Percentiles rank a stretch among this genome's conserved stretches.
These are phyloP conservation scores for Yamadazyma mexicana DNA, from an alignment of 1,139 yeast species.

Conservation along the genomic window DNA sequence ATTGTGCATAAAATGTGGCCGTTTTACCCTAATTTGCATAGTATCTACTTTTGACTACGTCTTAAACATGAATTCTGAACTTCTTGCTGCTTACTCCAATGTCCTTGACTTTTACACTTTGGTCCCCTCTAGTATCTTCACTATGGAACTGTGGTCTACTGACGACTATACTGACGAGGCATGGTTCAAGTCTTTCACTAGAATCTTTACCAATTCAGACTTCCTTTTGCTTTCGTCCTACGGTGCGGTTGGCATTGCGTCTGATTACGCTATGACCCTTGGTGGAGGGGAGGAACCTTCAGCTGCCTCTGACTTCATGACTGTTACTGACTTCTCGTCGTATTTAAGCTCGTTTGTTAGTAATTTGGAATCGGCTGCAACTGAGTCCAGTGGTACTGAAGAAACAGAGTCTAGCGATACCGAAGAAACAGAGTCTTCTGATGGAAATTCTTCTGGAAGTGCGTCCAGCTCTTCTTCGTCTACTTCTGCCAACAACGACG, in stretches of 20 bases:
- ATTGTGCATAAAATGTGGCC: too few relatives aligned
- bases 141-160: neutral
- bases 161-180: neutral
- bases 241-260: too few relatives aligned
- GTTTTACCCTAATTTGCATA: too few relatives aligned
- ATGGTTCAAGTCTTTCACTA: conserved; percentile 4
- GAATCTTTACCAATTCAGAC: conserved; percentile 1
- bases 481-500: neutral
- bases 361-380: neutral
- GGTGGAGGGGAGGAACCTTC: too few relatives aligned
- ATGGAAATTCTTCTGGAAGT: too few relatives aligned
- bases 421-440: neutral
- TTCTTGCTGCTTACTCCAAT: neutral
- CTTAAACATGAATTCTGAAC: neutral
- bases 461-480: neutral
- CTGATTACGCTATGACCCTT: too few relatives aligned
- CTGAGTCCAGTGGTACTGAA: neutral
- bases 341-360: too few relatives aligned
- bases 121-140: neutral
- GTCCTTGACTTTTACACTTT: neutral
- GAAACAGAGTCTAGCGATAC: neutral
- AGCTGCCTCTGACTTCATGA: neutral
- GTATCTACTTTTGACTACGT: too few relatives aligned
- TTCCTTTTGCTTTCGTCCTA: neutral
- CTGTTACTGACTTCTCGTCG: neutral